Evolutionary conservation across 768 basidiomycete genomes (phyloP), one percentile per base, ranked within the genome.

Genomic region (Scleroderma bovista): DNA sequence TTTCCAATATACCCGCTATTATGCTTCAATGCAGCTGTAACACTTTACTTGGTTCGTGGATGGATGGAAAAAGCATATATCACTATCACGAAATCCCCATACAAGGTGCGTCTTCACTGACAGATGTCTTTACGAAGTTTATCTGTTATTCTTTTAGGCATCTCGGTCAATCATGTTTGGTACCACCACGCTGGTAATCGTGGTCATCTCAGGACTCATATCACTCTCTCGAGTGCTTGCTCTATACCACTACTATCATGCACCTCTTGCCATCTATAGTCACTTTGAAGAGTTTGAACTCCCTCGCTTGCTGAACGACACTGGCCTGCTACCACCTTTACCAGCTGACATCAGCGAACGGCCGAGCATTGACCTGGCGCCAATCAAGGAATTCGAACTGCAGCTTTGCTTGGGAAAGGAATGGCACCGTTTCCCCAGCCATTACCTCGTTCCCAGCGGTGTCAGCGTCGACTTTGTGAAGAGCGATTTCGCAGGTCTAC

Each of bases 391-490:
- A 12, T 81, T 93, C 59, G 78, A 83, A 50, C 69, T 98, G 50
- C 80, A 75, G 24, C 62, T 99, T 1, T 99, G 96, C 69, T 74
- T 88, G 45, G 91, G 86, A 43, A 94, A 93, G 65, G 96, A 99
- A 69, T 99, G 96, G 96, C 75, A 97, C 62, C 79, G 95, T 20
- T 99, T 93, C 75, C 89, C 93, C 3, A 82, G 91, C 3, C 86
- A 88, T 64, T 97, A 88, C 67, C 77, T 95, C 43, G 77, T 98
- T 19, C 93, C 94, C 2, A 79, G 84, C 51, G 87, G 81, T 23
- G 71, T 98, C 51, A 75, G 81, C 23, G 82, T 95, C n/a, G 77
- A 85, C 51, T 97, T 93, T 68, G 73, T 98, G 65, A 89, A 93
- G 72, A 93, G 87, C 67, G 92, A 87, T 50, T 97, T 98, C 57